Percentiles rank a stretch among this genome's conserved stretches.
Conservation (phyloP, 164 flowering plant species). For the Buxus sempervirens region DNA sequence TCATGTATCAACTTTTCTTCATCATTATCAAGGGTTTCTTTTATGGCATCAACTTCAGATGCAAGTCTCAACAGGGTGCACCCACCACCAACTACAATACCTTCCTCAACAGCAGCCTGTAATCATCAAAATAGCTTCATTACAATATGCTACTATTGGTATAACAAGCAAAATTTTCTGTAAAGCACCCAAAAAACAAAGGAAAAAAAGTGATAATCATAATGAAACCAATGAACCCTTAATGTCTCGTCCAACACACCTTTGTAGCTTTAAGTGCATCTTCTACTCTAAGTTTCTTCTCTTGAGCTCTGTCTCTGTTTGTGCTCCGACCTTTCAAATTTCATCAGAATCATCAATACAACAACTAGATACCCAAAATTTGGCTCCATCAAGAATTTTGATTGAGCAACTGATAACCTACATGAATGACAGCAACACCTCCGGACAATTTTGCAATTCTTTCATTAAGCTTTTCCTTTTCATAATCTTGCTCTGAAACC, state of each 20-base stretch:
- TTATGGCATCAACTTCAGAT: constrained; percentile 86
- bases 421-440: constrained; percentile 98
- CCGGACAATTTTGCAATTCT: constrained; percentile 97
- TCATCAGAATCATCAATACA: not conserved
- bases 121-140: not conserved
- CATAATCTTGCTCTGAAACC: constrained; percentile 71
- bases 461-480: constrained; percentile 58
- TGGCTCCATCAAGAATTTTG: not conserved
- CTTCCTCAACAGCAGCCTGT: constrained; percentile 99
- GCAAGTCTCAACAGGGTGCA: constrained; percentile 22
- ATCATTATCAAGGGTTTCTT: constrained; percentile 66
- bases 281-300: constrained; percentile 51
- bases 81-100: constrained; percentile 38
- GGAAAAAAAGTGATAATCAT: no score
- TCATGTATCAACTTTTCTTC: constrained; percentile 95
- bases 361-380: not conserved
- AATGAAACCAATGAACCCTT: not conserved
- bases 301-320: constrained; percentile 85
- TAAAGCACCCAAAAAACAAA: no score
- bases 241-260: constrained; percentile 33
- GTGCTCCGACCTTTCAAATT: constrained; percentile 84
- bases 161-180: no score
- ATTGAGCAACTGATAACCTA: constrained; percentile 15
- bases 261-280: constrained; percentile 99
- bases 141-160: no score